These are phyloP conservation scores for Diaporthe ampelina DNA, from an alignment of 2,329 filamentous ascomycete species.

Conservation along the genomic window DNA sequence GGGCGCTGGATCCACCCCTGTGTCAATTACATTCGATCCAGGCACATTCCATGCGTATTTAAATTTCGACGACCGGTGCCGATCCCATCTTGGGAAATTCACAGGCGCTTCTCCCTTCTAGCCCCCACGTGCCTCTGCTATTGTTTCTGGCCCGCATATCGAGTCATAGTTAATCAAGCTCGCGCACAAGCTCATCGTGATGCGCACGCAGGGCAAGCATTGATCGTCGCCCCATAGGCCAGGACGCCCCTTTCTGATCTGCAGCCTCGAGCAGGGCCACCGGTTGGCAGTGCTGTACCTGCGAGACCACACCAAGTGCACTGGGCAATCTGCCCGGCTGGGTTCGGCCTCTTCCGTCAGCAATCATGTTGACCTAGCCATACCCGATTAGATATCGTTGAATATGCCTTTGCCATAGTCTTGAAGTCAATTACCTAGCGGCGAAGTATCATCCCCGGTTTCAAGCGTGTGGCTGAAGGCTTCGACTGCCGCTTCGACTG, in stretches of 20 bases:
- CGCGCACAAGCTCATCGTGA: constrained; percentile 11
- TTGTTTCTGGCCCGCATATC: constrained; percentile 1
- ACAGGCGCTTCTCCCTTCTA: background rate
- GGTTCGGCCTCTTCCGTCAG: background rate
- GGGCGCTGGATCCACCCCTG: constrained; percentile 23
- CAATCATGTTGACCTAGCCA: background rate
- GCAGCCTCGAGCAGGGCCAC: background rate
- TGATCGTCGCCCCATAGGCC: background rate
- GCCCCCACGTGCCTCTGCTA: constrained; percentile 10
- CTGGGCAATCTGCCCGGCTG: background rate
- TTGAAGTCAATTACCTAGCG: background rate
- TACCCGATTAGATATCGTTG: background rate
- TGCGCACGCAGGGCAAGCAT: constrained; percentile 2
- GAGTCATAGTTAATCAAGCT: constrained; percentile 27
- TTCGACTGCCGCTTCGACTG: background rate
- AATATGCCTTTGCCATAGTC: background rate
- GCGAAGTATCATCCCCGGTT: background rate
- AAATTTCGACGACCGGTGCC: constrained; percentile 17
- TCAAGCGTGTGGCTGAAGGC: background rate
- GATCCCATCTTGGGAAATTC: constrained; percentile 26
- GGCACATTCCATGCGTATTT: constrained; percentile 3
- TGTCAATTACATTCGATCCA: constrained; percentile 32
- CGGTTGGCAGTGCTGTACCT: background rate
- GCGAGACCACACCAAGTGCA: background rate
- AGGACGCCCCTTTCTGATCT: constrained; percentile 5